Percentiles rank a stretch among this genome's conserved stretches.
Evolutionary conservation across 441 rosid species (phyloP).

Genomic region (Cnidoscolus chayamansa): DNA sequence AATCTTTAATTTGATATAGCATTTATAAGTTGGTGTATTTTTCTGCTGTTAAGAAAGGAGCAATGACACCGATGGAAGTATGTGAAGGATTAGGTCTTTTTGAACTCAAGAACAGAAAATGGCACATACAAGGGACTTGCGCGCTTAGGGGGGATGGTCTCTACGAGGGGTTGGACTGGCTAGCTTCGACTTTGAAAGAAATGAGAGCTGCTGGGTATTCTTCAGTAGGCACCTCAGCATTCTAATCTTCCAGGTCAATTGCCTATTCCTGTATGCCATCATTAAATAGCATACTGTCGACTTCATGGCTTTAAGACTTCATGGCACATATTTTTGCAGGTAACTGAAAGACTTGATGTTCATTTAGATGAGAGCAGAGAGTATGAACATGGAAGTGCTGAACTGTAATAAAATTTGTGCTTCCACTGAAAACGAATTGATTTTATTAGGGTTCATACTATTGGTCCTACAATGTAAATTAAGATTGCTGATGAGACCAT

Average conservation of each 20-base stretch:
- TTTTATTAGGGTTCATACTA: constrained; percentile 17
- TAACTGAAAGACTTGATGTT: constrained; percentile 13
- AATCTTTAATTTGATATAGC: background rate
- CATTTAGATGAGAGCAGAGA: constrained; percentile 17
- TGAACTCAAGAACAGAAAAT: constrained; percentile 87
- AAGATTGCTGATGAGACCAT: constrained; percentile 7
- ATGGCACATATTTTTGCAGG: constrained; percentile 14
- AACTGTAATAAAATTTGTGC: constrained; percentile 19
- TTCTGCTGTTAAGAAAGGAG: constrained; percentile 65
- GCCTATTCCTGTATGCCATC: background rate
- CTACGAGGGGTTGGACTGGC: constrained; percentile 96
- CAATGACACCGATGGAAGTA: constrained; percentile 95
- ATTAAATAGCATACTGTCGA: background rate
- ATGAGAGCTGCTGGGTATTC: constrained; percentile 91
- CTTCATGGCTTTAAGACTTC: background rate
- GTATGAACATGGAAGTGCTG: constrained; percentile 16
- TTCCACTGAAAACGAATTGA: constrained; percentile 9
- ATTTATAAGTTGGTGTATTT: constrained; percentile 4
- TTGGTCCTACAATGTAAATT: constrained; percentile 23
- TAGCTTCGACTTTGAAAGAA: constrained; percentile 73
- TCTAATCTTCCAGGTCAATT: constrained; percentile 47
- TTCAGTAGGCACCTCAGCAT: constrained; percentile 70
- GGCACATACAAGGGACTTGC: constrained; percentile 98
- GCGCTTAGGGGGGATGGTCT: constrained; percentile 92
- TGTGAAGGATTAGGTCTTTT: constrained; percentile 89